A percentile compares a stretch with the other conserved stretches of the same genome.
phyloP scores from a whole-genome alignment of 441 rosid species.

The Biscutella laevigata region DNA sequence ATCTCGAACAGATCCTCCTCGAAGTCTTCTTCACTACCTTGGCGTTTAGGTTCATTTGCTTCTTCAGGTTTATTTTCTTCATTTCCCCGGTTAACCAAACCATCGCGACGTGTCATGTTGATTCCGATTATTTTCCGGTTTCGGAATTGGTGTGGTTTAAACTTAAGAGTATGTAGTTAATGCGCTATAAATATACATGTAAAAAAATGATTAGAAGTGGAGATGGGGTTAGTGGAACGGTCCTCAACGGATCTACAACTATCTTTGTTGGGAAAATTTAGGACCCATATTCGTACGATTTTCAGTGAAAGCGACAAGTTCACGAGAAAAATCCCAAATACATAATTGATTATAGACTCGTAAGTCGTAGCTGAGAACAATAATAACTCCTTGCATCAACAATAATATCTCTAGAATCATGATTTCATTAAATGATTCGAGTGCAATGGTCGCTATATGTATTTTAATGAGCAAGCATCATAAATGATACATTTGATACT shows the following conservation, averaged over 20 bases:
- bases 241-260: slow-evolving; percentile 25
- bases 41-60: neutral
- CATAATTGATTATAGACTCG: neutral
- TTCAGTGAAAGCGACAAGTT: too few species aligned
- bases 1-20: slow-evolving; percentile 28
- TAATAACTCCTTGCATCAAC: too few species aligned
- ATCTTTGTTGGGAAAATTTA: slow-evolving; percentile 21
- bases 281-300: too few species aligned
- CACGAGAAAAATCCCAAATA: neutral
- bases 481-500: neutral
- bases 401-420: too few species aligned
- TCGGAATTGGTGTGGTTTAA: neutral
- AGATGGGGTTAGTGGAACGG: slow-evolving; percentile 30
- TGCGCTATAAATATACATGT: too few species aligned
- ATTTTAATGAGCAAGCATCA: neutral
- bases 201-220: neutral
- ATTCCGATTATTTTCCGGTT: slow-evolving; percentile 11
- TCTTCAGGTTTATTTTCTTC: slow-evolving; percentile 13
- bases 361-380: neutral
- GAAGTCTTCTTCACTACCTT: slow-evolving; percentile 4
- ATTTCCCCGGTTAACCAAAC: neutral
- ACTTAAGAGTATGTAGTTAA: neutral
- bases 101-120: slow-evolving; percentile 14
- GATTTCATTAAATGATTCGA: neutral
- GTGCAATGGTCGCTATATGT: slow-evolving; percentile 6